A percentile compares a stretch with the other conserved stretches of the same genome.
phyloP scores from a whole-genome alignment of 257 asterid species.

The Coffea canephora region DNA sequence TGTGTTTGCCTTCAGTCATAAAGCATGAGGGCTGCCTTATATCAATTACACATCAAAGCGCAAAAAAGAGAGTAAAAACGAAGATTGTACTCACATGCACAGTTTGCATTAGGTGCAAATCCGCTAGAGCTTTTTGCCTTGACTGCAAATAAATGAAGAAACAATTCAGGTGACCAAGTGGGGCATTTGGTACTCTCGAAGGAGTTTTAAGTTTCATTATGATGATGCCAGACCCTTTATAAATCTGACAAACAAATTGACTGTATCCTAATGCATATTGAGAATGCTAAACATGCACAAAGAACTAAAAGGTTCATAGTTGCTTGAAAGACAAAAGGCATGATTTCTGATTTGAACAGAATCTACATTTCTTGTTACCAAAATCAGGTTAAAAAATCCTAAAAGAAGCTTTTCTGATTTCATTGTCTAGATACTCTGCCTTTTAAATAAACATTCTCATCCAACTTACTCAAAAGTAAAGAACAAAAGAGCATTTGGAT shows the following conservation, averaged over 20 bases:
- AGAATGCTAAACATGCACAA: neutral
- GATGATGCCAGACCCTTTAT: neutral
- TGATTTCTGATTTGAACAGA: neutral
- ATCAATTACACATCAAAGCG: neutral
- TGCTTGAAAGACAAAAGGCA: neutral
- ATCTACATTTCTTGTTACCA: neutral
- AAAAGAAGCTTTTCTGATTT: neutral
- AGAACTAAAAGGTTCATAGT: neutral
- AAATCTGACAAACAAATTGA: neutral
- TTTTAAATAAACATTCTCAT: neutral
- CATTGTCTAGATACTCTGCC: neutral
- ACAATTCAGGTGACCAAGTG: neutral
- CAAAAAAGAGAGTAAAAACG: slow-evolving; percentile 14
- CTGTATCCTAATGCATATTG: neutral
- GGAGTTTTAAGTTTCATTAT: too few species aligned
- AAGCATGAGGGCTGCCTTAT: neutral
- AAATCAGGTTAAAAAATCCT: neutral
- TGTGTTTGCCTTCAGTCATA: neutral
- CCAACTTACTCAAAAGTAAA: neutral
- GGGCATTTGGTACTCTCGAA: neutral
- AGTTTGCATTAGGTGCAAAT: slow-evolving; percentile 89
- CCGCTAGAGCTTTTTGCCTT: slow-evolving; percentile 83
- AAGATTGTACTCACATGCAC: slow-evolving; percentile 61
- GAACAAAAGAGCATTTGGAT: neutral
- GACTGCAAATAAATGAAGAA: slow-evolving; percentile 61